Evolutionary conservation across 331 rosid species (phyloP).

Genomic region (Spiraea crenata): DNA sequence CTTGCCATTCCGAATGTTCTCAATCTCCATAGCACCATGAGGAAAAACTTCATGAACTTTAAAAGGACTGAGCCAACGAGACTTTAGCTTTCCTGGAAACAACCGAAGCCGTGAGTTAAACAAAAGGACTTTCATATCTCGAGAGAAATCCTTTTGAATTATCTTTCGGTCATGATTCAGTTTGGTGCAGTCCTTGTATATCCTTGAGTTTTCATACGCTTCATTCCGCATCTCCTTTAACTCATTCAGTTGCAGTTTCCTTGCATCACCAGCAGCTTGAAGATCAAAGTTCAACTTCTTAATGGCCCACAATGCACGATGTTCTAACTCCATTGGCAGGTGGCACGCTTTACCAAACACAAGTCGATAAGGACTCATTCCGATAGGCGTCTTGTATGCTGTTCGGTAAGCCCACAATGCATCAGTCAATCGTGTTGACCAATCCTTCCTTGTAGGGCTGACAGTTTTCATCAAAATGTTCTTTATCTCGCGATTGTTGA

Average conservation of each 20-base stretch:
- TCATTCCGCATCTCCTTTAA: not conserved
- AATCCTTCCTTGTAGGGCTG: not conserved
- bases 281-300: not conserved
- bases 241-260: not conserved
- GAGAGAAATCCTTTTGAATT: too few relatives aligned
- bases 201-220: not conserved
- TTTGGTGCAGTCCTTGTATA: not conserved
- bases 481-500: not conserved
- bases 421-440: not conserved
- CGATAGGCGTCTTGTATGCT: not conserved
- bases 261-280: not conserved
- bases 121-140: too few relatives aligned
- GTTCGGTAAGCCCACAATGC: not conserved
- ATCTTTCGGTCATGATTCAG: too few relatives aligned
- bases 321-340: conserved; percentile 1
- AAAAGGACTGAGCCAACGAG: too few relatives aligned
- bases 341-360: not conserved
- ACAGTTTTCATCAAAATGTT: not conserved
- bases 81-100: too few relatives aligned
- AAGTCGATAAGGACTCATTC: not conserved
- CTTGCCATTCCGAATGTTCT: too few relatives aligned
- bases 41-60: too few relatives aligned
- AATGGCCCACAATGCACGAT: conserved; percentile 6
- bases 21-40: too few relatives aligned
- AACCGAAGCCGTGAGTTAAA: too few relatives aligned